Percentiles rank a stretch among this genome's conserved stretches.
Conservation (phyloP, 2,329 filamentous ascomycete genomes). For the Huntiella savannae region DNA sequence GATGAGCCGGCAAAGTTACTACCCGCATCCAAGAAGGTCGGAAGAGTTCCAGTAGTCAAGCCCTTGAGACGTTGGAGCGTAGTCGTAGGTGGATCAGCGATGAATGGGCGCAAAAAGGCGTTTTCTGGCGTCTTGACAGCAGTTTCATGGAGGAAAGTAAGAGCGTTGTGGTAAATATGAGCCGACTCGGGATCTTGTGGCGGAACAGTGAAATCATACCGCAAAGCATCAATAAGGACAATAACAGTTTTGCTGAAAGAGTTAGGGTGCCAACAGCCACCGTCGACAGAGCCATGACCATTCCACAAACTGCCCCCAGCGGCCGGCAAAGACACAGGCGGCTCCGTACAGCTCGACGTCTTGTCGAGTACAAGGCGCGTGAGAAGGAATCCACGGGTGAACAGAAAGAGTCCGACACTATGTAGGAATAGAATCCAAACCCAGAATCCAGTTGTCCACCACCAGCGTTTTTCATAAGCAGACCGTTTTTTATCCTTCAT, state of each 20-base stretch:
- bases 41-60: conserved; percentile 81
- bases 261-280: conserved; percentile 91
- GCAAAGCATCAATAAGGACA: conserved; percentile 76
- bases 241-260: conserved; percentile 83
- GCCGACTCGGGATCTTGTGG: conserved; percentile 30
- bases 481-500: conserved; percentile 5
- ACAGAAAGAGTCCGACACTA: conserved; percentile 66
- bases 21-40: conserved; percentile 83
- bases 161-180: conserved; percentile 59
- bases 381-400: conserved; percentile 85
- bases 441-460: conserved; percentile 49
- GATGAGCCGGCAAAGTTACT: conserved; percentile 90
- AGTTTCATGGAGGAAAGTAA: conserved; percentile 73
- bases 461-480: conserved; percentile 31
- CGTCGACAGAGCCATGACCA: conserved; percentile 26
- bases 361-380: conserved; percentile 66
- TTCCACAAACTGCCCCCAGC: conserved; percentile 17
- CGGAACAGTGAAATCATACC: conserved; percentile 92
- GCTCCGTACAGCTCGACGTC: conserved; percentile 48
- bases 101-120: conserved; percentile 83
- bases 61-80: conserved; percentile 87
- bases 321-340: conserved; percentile 39
- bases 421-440: conserved; percentile 55
- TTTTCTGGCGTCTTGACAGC: conserved; percentile 55
- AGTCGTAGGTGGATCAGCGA: conserved; percentile 87